Conservation (phyloP, 2,329 filamentous ascomycete species). For the Hypomyces rosellus region DNA sequence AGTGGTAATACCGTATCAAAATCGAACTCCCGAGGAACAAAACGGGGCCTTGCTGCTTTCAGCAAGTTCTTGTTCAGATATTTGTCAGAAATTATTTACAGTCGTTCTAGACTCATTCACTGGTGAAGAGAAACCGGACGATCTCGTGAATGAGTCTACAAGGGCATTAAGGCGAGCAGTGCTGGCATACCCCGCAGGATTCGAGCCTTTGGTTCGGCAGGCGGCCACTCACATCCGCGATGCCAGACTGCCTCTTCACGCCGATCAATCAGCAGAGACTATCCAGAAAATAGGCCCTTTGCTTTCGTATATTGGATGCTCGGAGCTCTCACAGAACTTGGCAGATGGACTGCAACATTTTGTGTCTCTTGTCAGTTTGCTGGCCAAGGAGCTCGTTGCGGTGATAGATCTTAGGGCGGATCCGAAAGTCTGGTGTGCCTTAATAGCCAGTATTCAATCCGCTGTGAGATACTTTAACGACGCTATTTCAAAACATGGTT, state of each 20-base stretch:
- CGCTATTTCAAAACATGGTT: conserved; percentile 27
- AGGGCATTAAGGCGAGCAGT: conserved; percentile 35
- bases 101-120: conserved; percentile 22
- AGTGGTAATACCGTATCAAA: neutral
- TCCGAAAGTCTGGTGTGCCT: conserved; percentile 30
- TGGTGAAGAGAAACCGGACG: conserved; percentile 22
- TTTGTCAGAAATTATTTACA: conserved; percentile 30
- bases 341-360: conserved; percentile 33
- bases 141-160: conserved; percentile 36
- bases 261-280: conserved; percentile 18
- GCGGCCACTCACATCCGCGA: conserved; percentile 21
- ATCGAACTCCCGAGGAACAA: neutral
- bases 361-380: conserved; percentile 29
- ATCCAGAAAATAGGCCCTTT: conserved; percentile 35
- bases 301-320: conserved; percentile 45
- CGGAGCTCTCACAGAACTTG: conserved; percentile 26
- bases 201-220: conserved; percentile 26
- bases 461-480: conserved; percentile 33
- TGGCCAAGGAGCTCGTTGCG: conserved; percentile 30
- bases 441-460: conserved; percentile 33
- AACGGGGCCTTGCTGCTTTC: conserved; percentile 27
- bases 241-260: conserved; percentile 15
- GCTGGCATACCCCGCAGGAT: conserved; percentile 30
- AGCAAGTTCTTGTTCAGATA: conserved; percentile 29
- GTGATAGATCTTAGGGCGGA: conserved; percentile 28